Evolutionary conservation across 148 eudicot genomes (phyloP), one percentile per base, ranked within the genome.

Genomic region (Suaeda aralocaspica): DNA sequence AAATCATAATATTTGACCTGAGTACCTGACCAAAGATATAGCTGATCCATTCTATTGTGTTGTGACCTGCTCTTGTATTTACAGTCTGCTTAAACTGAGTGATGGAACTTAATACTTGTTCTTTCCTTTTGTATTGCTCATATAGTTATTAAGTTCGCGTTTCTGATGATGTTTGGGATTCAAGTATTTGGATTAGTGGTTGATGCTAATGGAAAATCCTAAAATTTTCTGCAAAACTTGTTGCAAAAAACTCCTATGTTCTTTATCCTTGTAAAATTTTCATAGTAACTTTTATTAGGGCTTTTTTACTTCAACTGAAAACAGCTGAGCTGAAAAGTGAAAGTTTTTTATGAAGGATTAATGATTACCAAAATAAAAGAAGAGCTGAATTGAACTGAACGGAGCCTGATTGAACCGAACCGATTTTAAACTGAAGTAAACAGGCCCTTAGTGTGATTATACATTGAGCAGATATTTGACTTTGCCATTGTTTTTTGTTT

Each of bases 401-500:
- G n/a, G n/a, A n/a, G n/a, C n/a, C n/a, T n/a, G n/a, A n/a, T n/a
- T n/a, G n/a, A n/a, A n/a, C n/a, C n/a, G n/a, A n/a, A n/a, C n/a
- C n/a, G n/a, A n/a, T n/a, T n/a, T n/a, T n/a, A n/a, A n/a, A n/a
- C n/a, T n/a, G n/a, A n/a, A n/a, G n/a, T n/a, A n/a, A n/a, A n/a
- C n/a, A n/a, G 18, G n/a, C n/a, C 9, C 36, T 34, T 1, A 31
- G 19, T 41, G 36, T 24, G 21, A 8, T n/a, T 13, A 14, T 68
- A 33, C 30, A 48, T 33, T 19, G 21, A 42, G 19, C 29, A 18
- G 28, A 2, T 57, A 33, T 24, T 48, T 45, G 57, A 6, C 72
- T 41, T 57, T 73, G 42, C 69, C 34, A 39, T 44, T 53, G 29
- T 0, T 39, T 33, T 22, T 59, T 33, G 66, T 25, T 80, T 65